phyloP scores from a whole-genome alignment of 805 yeast species.

The Ogataea glucozyma region DNA sequence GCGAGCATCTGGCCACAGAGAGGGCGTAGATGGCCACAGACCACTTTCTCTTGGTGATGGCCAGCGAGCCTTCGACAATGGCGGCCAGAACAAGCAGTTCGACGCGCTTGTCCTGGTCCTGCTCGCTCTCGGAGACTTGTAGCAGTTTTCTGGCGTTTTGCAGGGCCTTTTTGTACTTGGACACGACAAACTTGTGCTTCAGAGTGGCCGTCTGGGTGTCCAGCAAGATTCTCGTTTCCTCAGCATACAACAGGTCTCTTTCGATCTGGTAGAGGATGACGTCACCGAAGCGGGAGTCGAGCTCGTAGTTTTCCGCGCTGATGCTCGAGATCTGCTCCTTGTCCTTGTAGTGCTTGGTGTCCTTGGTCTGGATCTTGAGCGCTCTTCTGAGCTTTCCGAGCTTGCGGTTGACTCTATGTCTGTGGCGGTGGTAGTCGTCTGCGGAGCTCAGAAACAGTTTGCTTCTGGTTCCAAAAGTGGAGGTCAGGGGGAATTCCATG shows the following conservation, averaged over 20 bases:
- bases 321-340: slow-evolving; percentile 51
- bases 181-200: slow-evolving; percentile 52
- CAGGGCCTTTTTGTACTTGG: slow-evolving; percentile 69
- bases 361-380: slow-evolving; percentile 60
- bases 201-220: slow-evolving; percentile 52
- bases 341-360: slow-evolving; percentile 60
- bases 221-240: slow-evolving; percentile 56
- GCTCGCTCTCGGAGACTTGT: slow-evolving; percentile 41
- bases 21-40: slow-evolving; percentile 48
- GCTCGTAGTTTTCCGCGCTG: slow-evolving; percentile 47
- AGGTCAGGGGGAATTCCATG: slow-evolving; percentile 49
- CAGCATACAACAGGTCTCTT: slow-evolving; percentile 69
- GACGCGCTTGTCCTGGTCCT: slow-evolving; percentile 32
- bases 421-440: slow-evolving; percentile 68
- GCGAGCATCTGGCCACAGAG: slow-evolving; percentile 61
- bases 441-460: slow-evolving; percentile 64
- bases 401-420: slow-evolving; percentile 59
- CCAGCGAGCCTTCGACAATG: slow-evolving; percentile 39
- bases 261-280: slow-evolving; percentile 71
- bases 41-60: slow-evolving; percentile 60
- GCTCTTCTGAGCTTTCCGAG: slow-evolving; percentile 66
- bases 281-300: slow-evolving; percentile 54
- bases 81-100: slow-evolving; percentile 41
- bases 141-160: slow-evolving; percentile 45
- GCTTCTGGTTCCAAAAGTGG: slow-evolving; percentile 57